Evolutionary conservation across 202 grass and related monocot genomes (phyloP).

Genomic region (Dendrocalamus latiflorus): DNA sequence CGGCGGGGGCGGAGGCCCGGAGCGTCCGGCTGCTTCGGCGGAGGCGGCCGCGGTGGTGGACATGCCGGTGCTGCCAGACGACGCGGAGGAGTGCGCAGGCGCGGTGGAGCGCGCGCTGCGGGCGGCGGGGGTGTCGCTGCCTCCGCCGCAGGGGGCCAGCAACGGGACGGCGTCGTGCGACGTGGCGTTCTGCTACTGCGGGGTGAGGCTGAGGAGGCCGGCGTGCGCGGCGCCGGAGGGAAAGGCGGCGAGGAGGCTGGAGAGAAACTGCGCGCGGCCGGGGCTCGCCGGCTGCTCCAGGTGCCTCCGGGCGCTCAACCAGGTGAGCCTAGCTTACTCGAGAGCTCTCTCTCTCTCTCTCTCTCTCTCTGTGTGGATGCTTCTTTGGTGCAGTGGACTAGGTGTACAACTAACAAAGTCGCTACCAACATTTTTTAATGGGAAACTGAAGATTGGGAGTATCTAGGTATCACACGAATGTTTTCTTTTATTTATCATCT

Average conservation of each 20-base stretch:
- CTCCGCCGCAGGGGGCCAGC: constrained; percentile 9
- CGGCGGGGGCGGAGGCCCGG: background rate
- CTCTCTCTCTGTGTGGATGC: background rate
- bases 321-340: constrained; percentile 28
- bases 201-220: constrained; percentile 56
- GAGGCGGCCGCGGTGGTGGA: constrained; percentile 31
- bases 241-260: constrained; percentile 39
- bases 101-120: constrained; percentile 60
- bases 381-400: background rate
- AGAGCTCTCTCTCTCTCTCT: too few species aligned
- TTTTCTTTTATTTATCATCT: too few species aligned
- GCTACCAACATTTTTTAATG: background rate
- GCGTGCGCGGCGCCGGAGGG: constrained; percentile 42
- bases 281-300: constrained; percentile 60
- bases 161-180: constrained; percentile 62
- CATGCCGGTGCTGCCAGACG: constrained; percentile 64
- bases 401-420: background rate
- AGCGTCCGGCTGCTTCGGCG: background rate
- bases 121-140: constrained; percentile 42
- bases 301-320: constrained; percentile 69
- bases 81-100: constrained; percentile 63
- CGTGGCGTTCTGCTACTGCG: constrained; percentile 70
- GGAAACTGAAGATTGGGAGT: background rate
- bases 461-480: too few species aligned
- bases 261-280: constrained; percentile 48